Percentiles rank a stretch among this genome's conserved stretches.
These are phyloP conservation scores for Polygonum maritimum DNA, from an alignment of 148 eudicot genomes.

Conservation along the genomic window DNA sequence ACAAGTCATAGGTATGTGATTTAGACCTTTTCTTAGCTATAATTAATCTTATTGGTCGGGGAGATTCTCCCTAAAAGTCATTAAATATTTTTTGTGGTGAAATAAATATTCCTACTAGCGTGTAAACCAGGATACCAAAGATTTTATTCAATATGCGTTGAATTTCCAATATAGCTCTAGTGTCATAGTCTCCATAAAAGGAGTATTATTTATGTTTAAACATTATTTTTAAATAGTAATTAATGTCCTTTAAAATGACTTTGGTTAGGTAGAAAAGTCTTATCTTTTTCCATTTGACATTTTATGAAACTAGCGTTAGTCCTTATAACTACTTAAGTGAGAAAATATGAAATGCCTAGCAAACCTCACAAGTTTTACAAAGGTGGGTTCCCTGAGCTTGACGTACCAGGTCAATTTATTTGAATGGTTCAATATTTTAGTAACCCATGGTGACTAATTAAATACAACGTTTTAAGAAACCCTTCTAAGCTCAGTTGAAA, in stretches of 20 bases:
- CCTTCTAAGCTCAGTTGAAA: neutral
- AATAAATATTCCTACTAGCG: neutral
- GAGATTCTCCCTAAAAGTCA: neutral
- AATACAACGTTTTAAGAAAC: neutral
- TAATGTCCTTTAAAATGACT: neutral
- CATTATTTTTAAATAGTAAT: no score
- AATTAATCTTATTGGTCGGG: neutral
- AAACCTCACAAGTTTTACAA: neutral
- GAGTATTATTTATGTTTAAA: no score
- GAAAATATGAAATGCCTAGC: neutral
- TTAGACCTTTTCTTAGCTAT: neutral
- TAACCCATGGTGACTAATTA: neutral
- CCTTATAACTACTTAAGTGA: neutral
- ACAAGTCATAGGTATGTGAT: neutral
- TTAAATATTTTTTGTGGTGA: neutral
- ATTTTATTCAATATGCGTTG: neutral
- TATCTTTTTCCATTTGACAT: neutral
- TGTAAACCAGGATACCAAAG: neutral
- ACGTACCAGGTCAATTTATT: neutral
- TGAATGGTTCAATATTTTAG: neutral
- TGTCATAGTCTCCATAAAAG: no score
- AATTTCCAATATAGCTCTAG: no score
- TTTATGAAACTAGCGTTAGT: neutral
- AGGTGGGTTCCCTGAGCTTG: neutral
- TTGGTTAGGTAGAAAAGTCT: neutral